Base-by-base conservation (phyloP, 768 basidiomycete genomes). In the Boletus edulis region DNA sequence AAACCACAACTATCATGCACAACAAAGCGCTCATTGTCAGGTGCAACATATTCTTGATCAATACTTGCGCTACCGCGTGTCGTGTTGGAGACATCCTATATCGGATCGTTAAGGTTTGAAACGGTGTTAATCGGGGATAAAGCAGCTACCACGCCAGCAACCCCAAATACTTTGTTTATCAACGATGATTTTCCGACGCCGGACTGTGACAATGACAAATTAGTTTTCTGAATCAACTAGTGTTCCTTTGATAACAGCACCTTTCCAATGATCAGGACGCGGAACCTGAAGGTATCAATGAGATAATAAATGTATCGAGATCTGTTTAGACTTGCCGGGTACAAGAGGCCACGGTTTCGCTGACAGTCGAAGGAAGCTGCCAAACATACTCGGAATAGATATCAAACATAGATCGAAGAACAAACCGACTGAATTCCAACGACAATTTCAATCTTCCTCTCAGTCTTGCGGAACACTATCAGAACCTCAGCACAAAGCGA, bases 1-100 rank as follows among this genome's bases (percentile, higher is more conserved):
- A 57, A 55, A 1, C 56, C 56, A 24, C 40, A 9, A 18, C 40
- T 46, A 22, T 57, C 56, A 8, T 57, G 56, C 9, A 55, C 41
- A 13, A 55, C n/a, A 27, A 57, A 56, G 15, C 14, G 53, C 5
- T n/a, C 7, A 15, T 55, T 49, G 11, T 38, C 44, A 2, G 41
- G 5, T 0, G 53, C 34, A 14, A 34, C 34, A 34, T 34, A 34
- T 34, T 34, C 34, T 3, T 34, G 34, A 34, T 34, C 34, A 10
- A 57, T 57, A 3, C 20, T 55, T 17, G 52, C 52, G 39, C 32
- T 1, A 34, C 52, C 55, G 2, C 55, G 41, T 6, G 42, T 32
- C 17, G 42, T 52, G 13, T 53, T n/a, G 17, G 50, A 55, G 22
- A 55, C 50, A 7, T 55, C 13, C 54, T 55, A 10, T 7, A 6